These are phyloP conservation scores for Lactarius hengduanensis DNA, from an alignment of 768 basidiomycete genomes.

Conservation along the genomic window DNA sequence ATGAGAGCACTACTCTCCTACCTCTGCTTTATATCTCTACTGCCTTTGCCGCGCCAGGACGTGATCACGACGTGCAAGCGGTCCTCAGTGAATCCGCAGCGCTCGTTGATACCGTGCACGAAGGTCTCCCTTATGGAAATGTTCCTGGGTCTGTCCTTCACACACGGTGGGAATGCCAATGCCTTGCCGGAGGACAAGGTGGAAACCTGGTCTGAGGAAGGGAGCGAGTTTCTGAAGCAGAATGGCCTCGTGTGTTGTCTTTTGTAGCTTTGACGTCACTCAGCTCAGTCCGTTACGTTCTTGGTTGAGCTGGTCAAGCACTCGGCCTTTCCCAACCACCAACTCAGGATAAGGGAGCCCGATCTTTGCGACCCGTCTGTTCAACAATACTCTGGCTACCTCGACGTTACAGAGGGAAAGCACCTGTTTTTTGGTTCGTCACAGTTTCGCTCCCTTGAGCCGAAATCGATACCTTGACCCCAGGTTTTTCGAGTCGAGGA, in stretches of 20 bases:
- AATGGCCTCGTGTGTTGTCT: slow-evolving; percentile 67
- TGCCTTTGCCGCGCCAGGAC: slow-evolving; percentile 40
- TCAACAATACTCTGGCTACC: slow-evolving; percentile 55
- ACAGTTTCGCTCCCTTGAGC: background rate
- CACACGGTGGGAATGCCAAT: slow-evolving; percentile 43
- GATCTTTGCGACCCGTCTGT: slow-evolving; percentile 50
- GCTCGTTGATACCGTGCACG: slow-evolving; percentile 26
- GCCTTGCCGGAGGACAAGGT: slow-evolving; percentile 43
- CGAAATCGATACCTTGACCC: background rate
- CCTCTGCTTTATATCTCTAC: slow-evolving; percentile 39
- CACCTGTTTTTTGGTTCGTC: slow-evolving; percentile 59
- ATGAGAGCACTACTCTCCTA: slow-evolving; percentile 43
- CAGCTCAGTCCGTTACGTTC: background rate
- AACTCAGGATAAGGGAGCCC: slow-evolving; percentile 43
- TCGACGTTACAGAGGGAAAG: slow-evolving; percentile 53
- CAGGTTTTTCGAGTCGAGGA: slow-evolving; percentile 89
- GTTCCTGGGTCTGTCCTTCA: slow-evolving; percentile 39
- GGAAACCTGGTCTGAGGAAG: slow-evolving; percentile 60
- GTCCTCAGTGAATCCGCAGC: slow-evolving; percentile 38
- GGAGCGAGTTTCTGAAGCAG: slow-evolving; percentile 68
- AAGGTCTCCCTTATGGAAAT: slow-evolving; percentile 19
- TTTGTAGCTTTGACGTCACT: background rate
- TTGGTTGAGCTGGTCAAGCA: slow-evolving; percentile 43
- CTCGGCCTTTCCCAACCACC: slow-evolving; percentile 39
- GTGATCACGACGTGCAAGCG: slow-evolving; percentile 45